Conservation (phyloP, 306 rosid species). For the Casuarina equisetifolia region DNA sequence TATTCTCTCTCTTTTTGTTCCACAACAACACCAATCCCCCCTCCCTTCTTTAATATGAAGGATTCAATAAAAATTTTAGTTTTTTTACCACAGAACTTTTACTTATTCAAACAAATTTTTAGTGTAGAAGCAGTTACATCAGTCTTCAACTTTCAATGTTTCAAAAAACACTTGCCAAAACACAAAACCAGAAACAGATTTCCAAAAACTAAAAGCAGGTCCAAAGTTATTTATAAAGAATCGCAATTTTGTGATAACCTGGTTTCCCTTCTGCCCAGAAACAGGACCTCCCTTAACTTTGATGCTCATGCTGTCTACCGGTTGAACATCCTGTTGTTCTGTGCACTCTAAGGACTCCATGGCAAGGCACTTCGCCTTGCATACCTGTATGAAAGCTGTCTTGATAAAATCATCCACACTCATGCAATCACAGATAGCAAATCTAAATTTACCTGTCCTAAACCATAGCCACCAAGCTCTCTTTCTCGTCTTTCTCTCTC, state of each 20-base stretch:
- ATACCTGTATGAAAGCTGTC: conserved; percentile 24
- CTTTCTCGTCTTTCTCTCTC: conserved; percentile 44
- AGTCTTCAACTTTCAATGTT: too few species aligned
- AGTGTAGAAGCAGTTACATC: too few species aligned
- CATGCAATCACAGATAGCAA: neutral
- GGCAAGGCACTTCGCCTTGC: conserved; percentile 29
- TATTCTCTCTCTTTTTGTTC: too few species aligned
- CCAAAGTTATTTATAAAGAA: neutral
- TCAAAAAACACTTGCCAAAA: too few species aligned
- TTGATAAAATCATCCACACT: neutral
- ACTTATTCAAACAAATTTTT: too few species aligned
- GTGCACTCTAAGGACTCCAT: conserved; percentile 20
- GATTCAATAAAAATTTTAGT: too few species aligned
- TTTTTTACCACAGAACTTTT: too few species aligned
- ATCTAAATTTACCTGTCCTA: conserved; percentile 34
- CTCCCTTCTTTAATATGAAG: too few species aligned
- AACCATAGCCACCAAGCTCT: conserved; percentile 46
- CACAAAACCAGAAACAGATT: too few species aligned
- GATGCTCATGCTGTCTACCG: conserved; percentile 6
- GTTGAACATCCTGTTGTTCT: conserved; percentile 18
- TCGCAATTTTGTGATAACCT: conserved; percentile 21
- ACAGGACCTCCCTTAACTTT: conserved; percentile 20
- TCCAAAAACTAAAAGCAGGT: too few species aligned
- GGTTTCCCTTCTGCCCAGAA: conserved; percentile 16
- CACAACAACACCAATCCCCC: too few species aligned